These are phyloP conservation scores for Detonula confervacea DNA, from an alignment of 352 stramenopile species.

Conservation along the genomic window DNA sequence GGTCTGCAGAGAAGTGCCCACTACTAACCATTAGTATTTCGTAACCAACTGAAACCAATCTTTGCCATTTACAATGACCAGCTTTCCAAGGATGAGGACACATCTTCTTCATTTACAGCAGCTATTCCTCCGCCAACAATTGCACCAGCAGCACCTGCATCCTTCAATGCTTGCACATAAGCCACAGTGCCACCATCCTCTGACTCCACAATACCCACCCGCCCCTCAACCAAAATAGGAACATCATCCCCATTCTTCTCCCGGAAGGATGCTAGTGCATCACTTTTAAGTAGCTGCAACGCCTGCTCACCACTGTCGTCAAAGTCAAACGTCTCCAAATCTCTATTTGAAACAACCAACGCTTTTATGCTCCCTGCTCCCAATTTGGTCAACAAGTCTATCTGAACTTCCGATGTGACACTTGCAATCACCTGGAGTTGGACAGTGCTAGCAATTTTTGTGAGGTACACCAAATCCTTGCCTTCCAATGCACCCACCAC, in stretches of 20 bases:
- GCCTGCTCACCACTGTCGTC: slow-evolving; percentile 74
- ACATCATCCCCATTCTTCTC: slow-evolving; percentile 64
- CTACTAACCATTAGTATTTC: too few species aligned
- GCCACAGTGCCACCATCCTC: slow-evolving; percentile 27
- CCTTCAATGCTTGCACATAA: slow-evolving; percentile 73
- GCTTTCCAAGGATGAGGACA: slow-evolving; percentile 17
- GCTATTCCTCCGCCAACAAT: slow-evolving; percentile 74
- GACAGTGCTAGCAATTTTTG: slow-evolving; percentile 78
- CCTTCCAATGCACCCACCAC: slow-evolving; percentile 67
- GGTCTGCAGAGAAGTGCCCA: too few species aligned
- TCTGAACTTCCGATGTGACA: slow-evolving; percentile 73
- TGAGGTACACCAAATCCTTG: slow-evolving; percentile 84
- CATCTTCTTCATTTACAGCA: slow-evolving; percentile 39
- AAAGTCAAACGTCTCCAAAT: slow-evolving; percentile 80
- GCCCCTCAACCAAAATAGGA: slow-evolving; percentile 72
- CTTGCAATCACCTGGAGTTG: slow-evolving; percentile 70
- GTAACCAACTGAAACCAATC: too few species aligned
- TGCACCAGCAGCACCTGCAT: slow-evolving; percentile 71
- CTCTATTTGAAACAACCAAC: slow-evolving; percentile 76
- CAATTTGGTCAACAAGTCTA: slow-evolving; percentile 55
- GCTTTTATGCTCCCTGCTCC: slow-evolving; percentile 53
- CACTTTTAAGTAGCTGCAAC: slow-evolving; percentile 67
- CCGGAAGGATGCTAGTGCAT: slow-evolving; percentile 60
- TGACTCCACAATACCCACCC: slow-evolving; percentile 70
- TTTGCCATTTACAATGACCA: slow-evolving; percentile 32